Evolutionary conservation across 2,329 filamentous ascomycete species (phyloP).

Genomic region (Dothistroma pini): DNA sequence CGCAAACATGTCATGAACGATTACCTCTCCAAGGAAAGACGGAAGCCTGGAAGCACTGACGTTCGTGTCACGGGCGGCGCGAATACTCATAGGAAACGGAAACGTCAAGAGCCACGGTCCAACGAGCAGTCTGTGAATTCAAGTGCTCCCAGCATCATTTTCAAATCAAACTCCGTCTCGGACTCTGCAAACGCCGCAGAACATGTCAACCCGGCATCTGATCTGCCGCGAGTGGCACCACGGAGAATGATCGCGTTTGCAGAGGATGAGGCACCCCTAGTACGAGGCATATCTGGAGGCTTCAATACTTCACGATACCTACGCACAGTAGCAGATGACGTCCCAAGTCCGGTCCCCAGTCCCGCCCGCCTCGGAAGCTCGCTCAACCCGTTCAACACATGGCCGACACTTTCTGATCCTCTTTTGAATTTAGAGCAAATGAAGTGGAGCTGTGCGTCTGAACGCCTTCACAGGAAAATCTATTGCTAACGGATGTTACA

Average conservation of each 20-base stretch:
- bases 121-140: conserved; percentile 2
- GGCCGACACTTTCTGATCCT: conserved; percentile 22
- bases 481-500: conserved; percentile 1
- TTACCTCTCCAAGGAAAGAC: conserved; percentile 31
- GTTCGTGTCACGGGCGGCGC: conserved; percentile 19
- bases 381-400: conserved; percentile 27
- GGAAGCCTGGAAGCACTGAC: conserved; percentile 27
- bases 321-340: conserved; percentile 12
- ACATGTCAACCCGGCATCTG: not conserved
- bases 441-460: conserved; percentile 30
- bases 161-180: not conserved
- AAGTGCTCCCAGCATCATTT: conserved; percentile 4
- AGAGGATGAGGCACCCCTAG: conserved; percentile 15
- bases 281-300: conserved; percentile 15
- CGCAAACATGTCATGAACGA: conserved; percentile 34
- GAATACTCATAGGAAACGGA: conserved; percentile 14
- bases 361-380: conserved; percentile 11
- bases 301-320: conserved; percentile 20
- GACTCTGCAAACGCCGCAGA: not conserved
- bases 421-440: conserved; percentile 26
- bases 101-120: conserved; percentile 5
- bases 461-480: not conserved
- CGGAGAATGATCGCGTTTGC: conserved; percentile 10
- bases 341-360: conserved; percentile 13
- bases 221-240: not conserved